phyloP scores from a whole-genome alignment of 306 rosid genomes.

The Prunus mira region DNA sequence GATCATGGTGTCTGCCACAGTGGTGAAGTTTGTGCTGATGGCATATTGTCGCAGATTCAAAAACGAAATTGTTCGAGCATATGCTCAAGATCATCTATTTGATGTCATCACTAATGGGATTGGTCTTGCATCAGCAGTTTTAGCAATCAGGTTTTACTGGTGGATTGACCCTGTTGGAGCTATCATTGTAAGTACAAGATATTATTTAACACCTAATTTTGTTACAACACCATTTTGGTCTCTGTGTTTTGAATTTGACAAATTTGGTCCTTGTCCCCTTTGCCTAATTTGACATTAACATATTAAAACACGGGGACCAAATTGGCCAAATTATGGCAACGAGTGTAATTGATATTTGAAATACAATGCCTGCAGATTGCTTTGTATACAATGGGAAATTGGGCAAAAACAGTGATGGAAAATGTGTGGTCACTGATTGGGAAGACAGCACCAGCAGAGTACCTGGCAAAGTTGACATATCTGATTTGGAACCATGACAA shows the following conservation, averaged over 20 bases:
- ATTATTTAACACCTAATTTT: neutral
- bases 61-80: slow-evolving; percentile 77
- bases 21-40: slow-evolving; percentile 58
- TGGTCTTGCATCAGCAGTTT: slow-evolving; percentile 67
- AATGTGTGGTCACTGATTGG: slow-evolving; percentile 85
- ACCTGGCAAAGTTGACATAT: slow-evolving; percentile 77
- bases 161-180: slow-evolving; percentile 94
- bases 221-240: neutral
- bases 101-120: slow-evolving; percentile 84
- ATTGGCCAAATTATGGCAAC: neutral
- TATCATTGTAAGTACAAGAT: slow-evolving; percentile 43
- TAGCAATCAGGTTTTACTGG: slow-evolving; percentile 82
- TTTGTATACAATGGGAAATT: slow-evolving; percentile 68
- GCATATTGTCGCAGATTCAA: slow-evolving; percentile 73
- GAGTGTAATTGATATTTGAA: neutral
- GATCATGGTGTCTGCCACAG: slow-evolving; percentile 69
- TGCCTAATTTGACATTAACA: neutral
- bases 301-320: neutral
- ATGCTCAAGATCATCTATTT: slow-evolving; percentile 90
- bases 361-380: slow-evolving; percentile 58
- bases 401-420: slow-evolving; percentile 89
- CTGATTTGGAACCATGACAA: slow-evolving; percentile 81
- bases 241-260: too few species aligned
- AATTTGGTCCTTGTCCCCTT: too few species aligned
- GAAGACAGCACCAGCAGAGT: slow-evolving; percentile 78